These are phyloP conservation scores for Fusarium buxicola DNA, from an alignment of 2,329 filamentous ascomycete genomes.

Conservation along the genomic window DNA sequence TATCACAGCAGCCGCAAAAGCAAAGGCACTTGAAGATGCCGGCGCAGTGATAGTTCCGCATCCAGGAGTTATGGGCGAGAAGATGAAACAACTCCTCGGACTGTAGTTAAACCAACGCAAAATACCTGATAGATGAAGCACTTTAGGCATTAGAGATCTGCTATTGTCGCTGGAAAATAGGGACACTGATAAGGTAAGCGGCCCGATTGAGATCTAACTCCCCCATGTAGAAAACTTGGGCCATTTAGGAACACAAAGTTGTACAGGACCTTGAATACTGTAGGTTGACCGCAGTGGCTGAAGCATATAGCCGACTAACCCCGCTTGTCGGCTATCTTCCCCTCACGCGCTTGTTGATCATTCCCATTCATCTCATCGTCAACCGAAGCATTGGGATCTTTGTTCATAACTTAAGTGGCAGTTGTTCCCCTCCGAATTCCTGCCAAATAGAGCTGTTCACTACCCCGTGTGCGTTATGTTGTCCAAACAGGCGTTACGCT, in stretches of 20 bases:
- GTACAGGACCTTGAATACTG: too few relatives aligned
- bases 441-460: background rate
- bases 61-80: conserved; percentile 52
- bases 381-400: background rate
- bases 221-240: too few relatives aligned
- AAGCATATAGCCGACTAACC: conserved; percentile 11
- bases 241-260: too few relatives aligned
- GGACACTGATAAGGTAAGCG: too few relatives aligned
- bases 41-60: conserved; percentile 54
- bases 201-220: too few relatives aligned
- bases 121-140: too few relatives aligned
- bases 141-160: too few relatives aligned
- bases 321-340: conserved; percentile 6
- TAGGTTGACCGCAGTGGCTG: background rate
- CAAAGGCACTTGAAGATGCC: conserved; percentile 49
- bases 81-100: conserved; percentile 50
- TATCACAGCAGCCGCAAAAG: conserved; percentile 49
- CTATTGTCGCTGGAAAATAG: too few relatives aligned
- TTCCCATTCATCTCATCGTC: background rate
- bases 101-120: conserved; percentile 1
- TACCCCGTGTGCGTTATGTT: background rate
- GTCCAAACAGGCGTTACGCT: rapidly evolving
- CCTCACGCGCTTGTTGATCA: conserved; percentile 2
- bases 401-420: background rate
- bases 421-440: background rate